Base-by-base conservation (phyloP, 2,329 filamentous ascomycete species). In the Rutstroemia sydowiana region DNA sequence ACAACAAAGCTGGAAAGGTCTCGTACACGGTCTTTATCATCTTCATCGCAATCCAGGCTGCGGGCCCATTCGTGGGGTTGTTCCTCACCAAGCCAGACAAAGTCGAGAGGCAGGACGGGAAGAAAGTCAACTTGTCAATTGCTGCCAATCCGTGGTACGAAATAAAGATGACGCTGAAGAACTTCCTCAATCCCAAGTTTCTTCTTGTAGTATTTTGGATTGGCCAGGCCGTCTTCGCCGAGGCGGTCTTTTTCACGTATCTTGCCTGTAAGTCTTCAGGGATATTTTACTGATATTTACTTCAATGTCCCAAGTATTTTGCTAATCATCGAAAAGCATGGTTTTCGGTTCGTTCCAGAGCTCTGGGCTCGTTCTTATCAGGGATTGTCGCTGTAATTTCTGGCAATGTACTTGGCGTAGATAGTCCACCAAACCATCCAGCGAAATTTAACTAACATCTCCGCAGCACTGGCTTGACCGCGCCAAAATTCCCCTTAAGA, bases 241-340 rank as follows among this genome's bases (percentile, higher is more conserved):
- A 89, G 63, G 81, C 85, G 0, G 83, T 88, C 0, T 86, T 84
- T 66, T 87, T 84, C 65, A 88, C 85, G 0, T 89, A 84, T 53
- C n/a, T n/a, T n/a, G n/a, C n/a, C n/a, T n/a, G n/a, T n/a, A n/a
- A n/a, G n/a, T n/a, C n/a, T n/a, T n/a, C n/a, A n/a, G n/a, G n/a
- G n/a, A n/a, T n/a, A n/a, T n/a, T n/a, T n/a, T n/a, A n/a, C n/a
- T n/a, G n/a, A n/a, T n/a, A n/a, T n/a, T n/a, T n/a, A n/a, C n/a
- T n/a, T n/a, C n/a, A n/a, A n/a, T n/a, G n/a, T n/a, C n/a, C n/a
- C n/a, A n/a, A n/a, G n/a, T n/a, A n/a, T n/a, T n/a, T n/a, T n/a
- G n/a, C n/a, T n/a, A n/a, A n/a, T n/a, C n/a, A n/a, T n/a, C n/a
- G n/a, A n/a, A n/a, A n/a, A n/a, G 57, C 85, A 13, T 90, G 82